Base-by-base conservation (phyloP, 2,329 filamentous ascomycete species). In the Colletotrichum chrysophilum region DNA sequence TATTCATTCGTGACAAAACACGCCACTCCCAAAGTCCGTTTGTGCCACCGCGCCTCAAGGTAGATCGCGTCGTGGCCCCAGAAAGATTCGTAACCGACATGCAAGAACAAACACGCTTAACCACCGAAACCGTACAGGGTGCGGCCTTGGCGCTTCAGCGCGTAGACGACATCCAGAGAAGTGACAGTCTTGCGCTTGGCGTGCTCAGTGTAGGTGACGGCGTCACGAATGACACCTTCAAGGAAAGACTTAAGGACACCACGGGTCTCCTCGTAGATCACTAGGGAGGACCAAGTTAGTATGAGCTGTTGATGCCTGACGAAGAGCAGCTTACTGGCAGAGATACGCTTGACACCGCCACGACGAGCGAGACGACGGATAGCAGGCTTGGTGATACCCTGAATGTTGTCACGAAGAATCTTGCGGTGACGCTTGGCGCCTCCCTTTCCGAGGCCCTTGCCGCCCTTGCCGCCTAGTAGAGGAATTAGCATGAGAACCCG, bases 301-400 rank as follows among this genome's bases (percentile, higher is more conserved):
- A 52, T 18, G 26, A 8, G 58, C 28, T 8, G 3, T 10, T 4
- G 13, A 60, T 13, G 7, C 21, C 14, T 4, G 32, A 8, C 4
- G 13, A 69, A 6, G 12, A 13, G n/a, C 3, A 43, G 61, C 91
- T 86, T 92, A 95, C 93, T 97, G 86, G 96, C 96, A 84, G 96
- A 98, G 84, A 98, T 98, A 98, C 96, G 96, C 95, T 98, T 98
- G 92, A 98, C 96, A 96, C 96, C 96, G 88, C 96, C 96, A 97
- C 96, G 96, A 89, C 96, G 96, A 80, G 96, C 96, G 87, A 98
- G 96, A 97, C 96, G 96, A 85, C 96, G 94, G 89, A 98, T 98
- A 83, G 96, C 96, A 83, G 96, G 96, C 94, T 98, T 98, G 85
- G 96, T 98, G 87, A 98, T 98, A 89, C 96, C 96, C 91, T 98